phyloP scores from a whole-genome alignment of 345 rosid species.

The Leavenworthia alabamica region DNA sequence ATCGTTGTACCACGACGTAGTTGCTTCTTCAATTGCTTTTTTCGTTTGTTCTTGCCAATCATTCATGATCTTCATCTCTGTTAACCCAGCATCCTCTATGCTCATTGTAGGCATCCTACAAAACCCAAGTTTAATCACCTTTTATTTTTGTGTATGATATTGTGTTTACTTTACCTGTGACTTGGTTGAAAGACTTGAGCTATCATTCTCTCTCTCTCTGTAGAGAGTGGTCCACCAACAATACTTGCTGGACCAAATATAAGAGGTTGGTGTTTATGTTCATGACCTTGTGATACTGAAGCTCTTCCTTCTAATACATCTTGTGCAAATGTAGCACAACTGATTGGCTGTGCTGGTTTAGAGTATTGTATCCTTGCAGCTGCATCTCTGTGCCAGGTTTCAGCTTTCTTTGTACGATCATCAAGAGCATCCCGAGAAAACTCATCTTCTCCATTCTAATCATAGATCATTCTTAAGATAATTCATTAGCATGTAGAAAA shows the following conservation, averaged over 20 bases:
- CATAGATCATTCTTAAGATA: slow-evolving; percentile 6
- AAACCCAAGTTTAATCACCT: neutral
- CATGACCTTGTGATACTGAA: slow-evolving; percentile 60
- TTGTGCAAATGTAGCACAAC: slow-evolving; percentile 96
- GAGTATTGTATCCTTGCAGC: slow-evolving; percentile 53
- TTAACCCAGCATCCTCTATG: slow-evolving; percentile 94
- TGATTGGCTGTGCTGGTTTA: slow-evolving; percentile 75
- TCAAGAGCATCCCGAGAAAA: slow-evolving; percentile 71
- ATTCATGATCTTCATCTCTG: slow-evolving; percentile 94
- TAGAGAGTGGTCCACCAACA: slow-evolving; percentile 48
- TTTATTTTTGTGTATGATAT: neutral
- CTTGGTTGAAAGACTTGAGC: slow-evolving; percentile 87
- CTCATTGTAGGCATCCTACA: slow-evolving; percentile 96
- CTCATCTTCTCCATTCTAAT: slow-evolving; percentile 57
- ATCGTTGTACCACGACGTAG: slow-evolving; percentile 77
- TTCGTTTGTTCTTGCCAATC: slow-evolving; percentile 79
- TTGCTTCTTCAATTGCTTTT: slow-evolving; percentile 85
- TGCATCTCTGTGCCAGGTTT: slow-evolving; percentile 87
- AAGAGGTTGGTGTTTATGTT: slow-evolving; percentile 88
- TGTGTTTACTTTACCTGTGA: slow-evolving; percentile 54
- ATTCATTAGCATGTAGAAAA: too few species aligned
- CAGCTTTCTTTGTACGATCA: slow-evolving; percentile 67
- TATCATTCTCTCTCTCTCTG: slow-evolving; percentile 77
- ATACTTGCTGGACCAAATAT: slow-evolving; percentile 94
- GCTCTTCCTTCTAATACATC: slow-evolving; percentile 97